Base-by-base conservation (phyloP, 495 filamentous ascomycete genomes). In the Aspergillus panamensis region DNA sequence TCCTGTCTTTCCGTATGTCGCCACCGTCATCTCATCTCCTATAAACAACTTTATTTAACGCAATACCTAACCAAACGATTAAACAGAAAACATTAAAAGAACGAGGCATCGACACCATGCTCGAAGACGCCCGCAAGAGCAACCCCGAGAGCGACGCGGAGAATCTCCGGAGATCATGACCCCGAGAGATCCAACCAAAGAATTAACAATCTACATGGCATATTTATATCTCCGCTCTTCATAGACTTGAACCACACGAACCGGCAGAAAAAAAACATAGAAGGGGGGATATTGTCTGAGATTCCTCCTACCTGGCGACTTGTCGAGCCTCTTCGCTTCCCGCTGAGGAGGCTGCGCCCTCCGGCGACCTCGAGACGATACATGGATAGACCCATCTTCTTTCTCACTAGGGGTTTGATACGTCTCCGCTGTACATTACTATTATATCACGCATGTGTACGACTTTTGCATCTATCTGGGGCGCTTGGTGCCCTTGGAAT, bases 121-220 rank as follows among this genome's bases (percentile, higher is more conserved):
- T 96, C 14, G 89, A 90, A 7, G 92, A 96, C 62, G 92, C 90
- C 7, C 79, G 89, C 40, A 88, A 90, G 66, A 85, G 87, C 62
- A 90, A 85, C 65, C 87, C 81, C 57, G 92, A 96, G 59, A 91
- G 86, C 54, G 90, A 96, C 68, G 77, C 83, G 16, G 79, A 87
- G 60, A 81, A 89, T 62, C 77, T 92, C 70, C 83, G 81, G 61
- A 80, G 48, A 32, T 31, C 51, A 53, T 62, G 55, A 61, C 8
- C 9, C 13, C 8, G 3, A 40, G 37, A 40, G 4, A 40, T 40
- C 16, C 25, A 8, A 8, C 20, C 25, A 25, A 5, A 25, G 25
- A 25, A 25, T 5, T 5, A 25, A 5, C n/a, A 5, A 25, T 25
- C 5, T 25, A 25, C 25, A 25, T 25, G 5, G 5, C 25, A 25